Percentiles rank a stretch among this genome's conserved stretches.
Evolutionary conservation across 2,329 filamentous ascomycete species (phyloP).

Genomic region (Cryphonectria nitschkei): DNA sequence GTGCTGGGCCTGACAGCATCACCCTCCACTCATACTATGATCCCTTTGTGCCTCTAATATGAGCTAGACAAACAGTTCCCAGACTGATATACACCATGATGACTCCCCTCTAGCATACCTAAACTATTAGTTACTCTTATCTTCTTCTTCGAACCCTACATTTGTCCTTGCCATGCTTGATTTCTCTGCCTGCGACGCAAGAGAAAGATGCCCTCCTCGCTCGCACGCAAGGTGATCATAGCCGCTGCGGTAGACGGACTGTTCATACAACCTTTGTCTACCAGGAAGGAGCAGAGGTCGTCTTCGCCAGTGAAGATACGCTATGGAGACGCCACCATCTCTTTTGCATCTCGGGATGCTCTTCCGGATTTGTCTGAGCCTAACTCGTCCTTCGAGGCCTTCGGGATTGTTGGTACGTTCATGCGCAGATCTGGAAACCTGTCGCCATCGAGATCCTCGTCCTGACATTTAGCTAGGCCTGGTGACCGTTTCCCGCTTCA

Average conservation of each 20-base stretch:
- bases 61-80: neutral
- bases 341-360: conserved; percentile 49
- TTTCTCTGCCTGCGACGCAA: conserved; percentile 20
- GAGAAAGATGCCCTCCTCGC: conserved; percentile 64
- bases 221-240: conserved; percentile 80
- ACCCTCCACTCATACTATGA: conserved; percentile 4
- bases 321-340: conserved; percentile 63
- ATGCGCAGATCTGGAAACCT: neutral
- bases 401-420: conserved; percentile 59
- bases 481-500: conserved; percentile 77
- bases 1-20: conserved; percentile 13
- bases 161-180: conserved; percentile 27
- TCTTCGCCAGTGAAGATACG: conserved; percentile 67
- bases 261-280: conserved; percentile 72
- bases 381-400: conserved; percentile 60
- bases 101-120: conserved; percentile 3
- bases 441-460: neutral
- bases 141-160: conserved; percentile 11
- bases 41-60: conserved; percentile 1
- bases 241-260: conserved; percentile 83
- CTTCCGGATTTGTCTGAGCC: conserved; percentile 48
- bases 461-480: conserved; percentile 61
- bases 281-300: conserved; percentile 62
- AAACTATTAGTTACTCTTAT: conserved; percentile 7
- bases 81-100: conserved; percentile 15